A percentile compares a stretch with the other conserved stretches of the same genome.
phyloP scores from a whole-genome alignment of 2,329 filamentous ascomycete genomes.

The Hypoxylon sp. region DNA sequence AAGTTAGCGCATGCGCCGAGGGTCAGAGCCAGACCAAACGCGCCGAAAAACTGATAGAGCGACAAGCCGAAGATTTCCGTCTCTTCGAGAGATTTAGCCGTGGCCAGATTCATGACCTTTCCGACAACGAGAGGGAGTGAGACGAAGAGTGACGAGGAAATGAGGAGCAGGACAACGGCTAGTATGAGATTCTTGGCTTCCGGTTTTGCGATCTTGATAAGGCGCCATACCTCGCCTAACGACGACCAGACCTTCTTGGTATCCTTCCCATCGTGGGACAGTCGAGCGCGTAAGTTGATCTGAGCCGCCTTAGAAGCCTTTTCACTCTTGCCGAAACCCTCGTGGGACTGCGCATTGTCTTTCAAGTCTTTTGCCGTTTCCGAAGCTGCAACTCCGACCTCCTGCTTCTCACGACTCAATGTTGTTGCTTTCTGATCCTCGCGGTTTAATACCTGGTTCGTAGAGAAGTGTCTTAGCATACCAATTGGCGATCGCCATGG shows the following conservation, averaged over 20 bases:
- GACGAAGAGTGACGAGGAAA: conserved; percentile 95
- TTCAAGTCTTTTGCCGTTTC: conserved; percentile 58
- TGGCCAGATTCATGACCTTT: conserved; percentile 90
- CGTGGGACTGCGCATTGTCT: conserved; percentile 66
- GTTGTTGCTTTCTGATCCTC: conserved; percentile 31
- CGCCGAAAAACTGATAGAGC: conserved; percentile 89
- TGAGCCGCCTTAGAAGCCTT: conserved; percentile 89
- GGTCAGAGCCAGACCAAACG: conserved; percentile 81
- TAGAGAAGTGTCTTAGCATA: conserved; percentile 44
- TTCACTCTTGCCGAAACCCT: conserved; percentile 80
- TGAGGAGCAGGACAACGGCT: conserved; percentile 87
- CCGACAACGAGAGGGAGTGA: conserved; percentile 97
- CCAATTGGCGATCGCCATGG: conserved; percentile 35
- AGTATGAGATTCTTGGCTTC: conserved; percentile 82
- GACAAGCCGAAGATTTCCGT: conserved; percentile 85
- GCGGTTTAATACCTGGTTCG: conserved; percentile 25
- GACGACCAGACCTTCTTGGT: conserved; percentile 71
- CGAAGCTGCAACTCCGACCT: conserved; percentile 44
- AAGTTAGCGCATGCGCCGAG: conserved; percentile 93
- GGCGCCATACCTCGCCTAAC: conserved; percentile 82
- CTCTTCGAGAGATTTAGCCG: conserved; percentile 76
- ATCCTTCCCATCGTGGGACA: conserved; percentile 84
- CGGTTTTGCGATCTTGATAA: conserved; percentile 90
- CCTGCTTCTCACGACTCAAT: conserved; percentile 28
- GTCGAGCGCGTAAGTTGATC: conserved; percentile 87